Conservation (phyloP, 1,284 basidiomycete genomes). For the Trichosporon ovoides region DNA sequence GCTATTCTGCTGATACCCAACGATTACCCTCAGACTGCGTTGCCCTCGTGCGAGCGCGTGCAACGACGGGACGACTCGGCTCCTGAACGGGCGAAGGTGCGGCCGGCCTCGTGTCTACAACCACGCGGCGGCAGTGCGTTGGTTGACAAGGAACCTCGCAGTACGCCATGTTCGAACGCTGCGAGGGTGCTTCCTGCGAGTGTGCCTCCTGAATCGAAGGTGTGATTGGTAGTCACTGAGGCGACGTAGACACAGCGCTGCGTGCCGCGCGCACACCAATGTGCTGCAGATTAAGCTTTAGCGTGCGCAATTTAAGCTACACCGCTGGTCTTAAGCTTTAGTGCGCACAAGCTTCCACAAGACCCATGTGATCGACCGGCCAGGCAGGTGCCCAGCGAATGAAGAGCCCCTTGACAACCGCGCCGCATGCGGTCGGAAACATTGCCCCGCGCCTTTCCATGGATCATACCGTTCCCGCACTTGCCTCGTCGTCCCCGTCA, state of each 20-base stretch:
- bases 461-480: neutral
- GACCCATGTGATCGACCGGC: no score
- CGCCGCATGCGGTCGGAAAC: no score
- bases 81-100: neutral
- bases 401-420: no score
- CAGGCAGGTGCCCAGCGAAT: no score
- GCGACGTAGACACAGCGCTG: neutral
- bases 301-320: no score
- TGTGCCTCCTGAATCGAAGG: neutral
- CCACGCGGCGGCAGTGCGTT: conserved; percentile 1
- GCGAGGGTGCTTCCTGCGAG: neutral
- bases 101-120: neutral
- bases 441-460: neutral
- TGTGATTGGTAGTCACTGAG: neutral
- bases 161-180: neutral
- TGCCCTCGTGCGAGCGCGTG: neutral
- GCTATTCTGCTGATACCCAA: neutral
- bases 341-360: no score
- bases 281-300: no score
- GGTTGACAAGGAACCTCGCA: neutral
- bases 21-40: no score
- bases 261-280: neutral
- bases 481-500: neutral
- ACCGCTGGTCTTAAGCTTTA: no score
- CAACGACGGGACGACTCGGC: neutral